A percentile compares a stretch with the other conserved stretches of the same genome.
Evolutionary conservation across 78 protist species (phyloP).

Genomic region (Dictyostelium purpureum): DNA sequence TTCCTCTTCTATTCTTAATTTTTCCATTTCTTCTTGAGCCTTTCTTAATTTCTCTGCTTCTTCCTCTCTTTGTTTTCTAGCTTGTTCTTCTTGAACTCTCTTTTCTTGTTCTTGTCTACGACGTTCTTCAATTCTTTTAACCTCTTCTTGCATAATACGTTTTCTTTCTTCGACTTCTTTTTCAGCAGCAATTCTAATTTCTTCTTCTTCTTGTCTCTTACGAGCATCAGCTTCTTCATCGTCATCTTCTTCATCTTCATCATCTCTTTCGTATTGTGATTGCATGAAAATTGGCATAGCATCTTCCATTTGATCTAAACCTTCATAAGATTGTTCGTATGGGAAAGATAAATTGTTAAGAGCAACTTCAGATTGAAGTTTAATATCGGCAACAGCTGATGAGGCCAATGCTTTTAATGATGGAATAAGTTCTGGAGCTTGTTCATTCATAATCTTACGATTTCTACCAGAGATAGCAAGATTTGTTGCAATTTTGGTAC

Average conservation of each 20-base stretch:
- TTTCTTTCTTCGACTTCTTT: conserved; percentile 54
- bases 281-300: conserved; percentile 12
- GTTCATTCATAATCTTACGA: conserved; percentile 71
- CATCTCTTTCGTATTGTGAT: conserved; percentile 59
- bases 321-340: conserved; percentile 57
- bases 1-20: conserved; percentile 22
- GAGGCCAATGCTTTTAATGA: conserved; percentile 2
- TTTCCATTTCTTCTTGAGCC: conserved; percentile 41
- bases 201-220: conserved; percentile 40
- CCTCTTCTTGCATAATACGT: conserved; percentile 74
- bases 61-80: background rate
- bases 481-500: conserved; percentile 60
- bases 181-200: conserved; percentile 44
- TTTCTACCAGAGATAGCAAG: conserved; percentile 70
- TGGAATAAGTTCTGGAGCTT: conserved; percentile 39
- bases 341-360: conserved; percentile 66
- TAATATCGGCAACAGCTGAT: conserved; percentile 10
- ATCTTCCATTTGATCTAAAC: conserved; percentile 67
- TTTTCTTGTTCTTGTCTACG: conserved; percentile 65
- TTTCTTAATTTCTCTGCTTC: conserved; percentile 24
- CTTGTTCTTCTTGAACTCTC: conserved; percentile 47
- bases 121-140: conserved; percentile 63
- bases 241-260: conserved; percentile 63
- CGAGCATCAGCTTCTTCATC: conserved; percentile 5
- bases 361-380: conserved; percentile 49